phyloP scores from a whole-genome alignment of 1,139 yeast species.

The Yamadazyma spencermartinsiae region DNA sequence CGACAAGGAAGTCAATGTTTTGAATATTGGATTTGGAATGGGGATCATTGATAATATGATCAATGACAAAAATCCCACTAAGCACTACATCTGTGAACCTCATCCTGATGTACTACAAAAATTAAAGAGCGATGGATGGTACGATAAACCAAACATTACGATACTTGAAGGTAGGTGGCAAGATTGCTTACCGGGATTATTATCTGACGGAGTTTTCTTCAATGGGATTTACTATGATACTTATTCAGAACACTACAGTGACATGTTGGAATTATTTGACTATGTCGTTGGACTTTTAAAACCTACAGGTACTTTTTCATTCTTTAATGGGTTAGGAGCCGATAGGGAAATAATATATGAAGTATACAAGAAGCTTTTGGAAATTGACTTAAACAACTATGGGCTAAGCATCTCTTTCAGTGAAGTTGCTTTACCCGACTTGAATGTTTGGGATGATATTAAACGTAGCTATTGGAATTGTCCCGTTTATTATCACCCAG shows the following conservation, averaged over 20 bases:
- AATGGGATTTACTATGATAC: constrained; percentile 95
- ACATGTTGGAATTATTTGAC: constrained; percentile 86
- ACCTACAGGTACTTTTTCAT: constrained; percentile 81
- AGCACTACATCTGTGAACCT: constrained; percentile 89
- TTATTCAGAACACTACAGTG: constrained; percentile 81
- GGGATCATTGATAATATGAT: constrained; percentile 88
- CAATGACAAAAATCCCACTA: constrained; percentile 56
- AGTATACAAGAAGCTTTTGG: constrained; percentile 81
- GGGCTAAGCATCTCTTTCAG: constrained; percentile 65
- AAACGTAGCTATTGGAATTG: constrained; percentile 76
- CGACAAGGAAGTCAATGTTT: constrained; percentile 42
- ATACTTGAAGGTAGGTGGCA: constrained; percentile 92
- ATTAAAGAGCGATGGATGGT: constrained; percentile 81
- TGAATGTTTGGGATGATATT: constrained; percentile 68
- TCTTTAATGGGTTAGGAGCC: constrained; percentile 96
- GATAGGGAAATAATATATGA: constrained; percentile 87
- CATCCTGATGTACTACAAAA: constrained; percentile 86
- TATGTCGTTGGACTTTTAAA: constrained; percentile 76
- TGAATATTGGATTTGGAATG: constrained; percentile 95
- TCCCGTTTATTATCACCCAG: constrained; percentile 66
- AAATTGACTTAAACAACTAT: constrained; percentile 74
- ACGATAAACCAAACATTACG: constrained; percentile 67
- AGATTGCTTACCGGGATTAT: constrained; percentile 64
- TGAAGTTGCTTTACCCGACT: constrained; percentile 42
- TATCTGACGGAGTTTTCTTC: constrained; percentile 70